Evolutionary conservation across 352 stramenopile species (phyloP), one percentile per base, ranked within the genome.

Genomic region (Phytopythium montanum): DNA sequence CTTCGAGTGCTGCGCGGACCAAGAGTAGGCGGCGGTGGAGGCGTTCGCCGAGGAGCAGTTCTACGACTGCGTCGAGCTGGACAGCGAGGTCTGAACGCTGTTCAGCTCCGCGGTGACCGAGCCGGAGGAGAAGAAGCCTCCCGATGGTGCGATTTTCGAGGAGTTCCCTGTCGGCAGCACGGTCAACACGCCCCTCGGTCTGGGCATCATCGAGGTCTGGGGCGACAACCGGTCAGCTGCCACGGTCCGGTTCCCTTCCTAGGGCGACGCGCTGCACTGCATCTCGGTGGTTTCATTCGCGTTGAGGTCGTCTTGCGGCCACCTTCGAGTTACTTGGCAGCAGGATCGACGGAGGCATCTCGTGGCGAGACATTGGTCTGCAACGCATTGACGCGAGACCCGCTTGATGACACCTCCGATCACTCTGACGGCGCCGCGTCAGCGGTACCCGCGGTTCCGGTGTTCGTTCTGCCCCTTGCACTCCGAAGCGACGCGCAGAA

Each of bases 21-120:
- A 76, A 41, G 81, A 92, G 41, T 74, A 76, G 45, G 72, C 72
- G 5, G 54, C 60, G 3, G 61, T 88, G 45, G 72, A 95, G 54
- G 71, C 77, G 14, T 80, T 90, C 55, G 84, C 80, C 0, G 86
- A 95, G 68, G 86, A 95, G 29, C 79, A 93, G 39, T 95, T 92
- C 60, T 95, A 91, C 44, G 86, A 95, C 53, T 94, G 86, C 54
- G 52, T 93, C 8, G 78, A 90, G 50, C 60, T 92, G 13, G 77
- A 79, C 42, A 68, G 90, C 28, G 69, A 79, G 10, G 75, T 94
- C 2, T 64, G 75, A 7, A 44, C 52, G 23, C 69, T 80, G 41
- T 89, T 93, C 44, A 65, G 61, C 31, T 51, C 62, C 18, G 48
- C 63, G 7, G 44, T 46, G 9, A 26, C 60, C 13, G 49, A 67